phyloP scores from a whole-genome alignment of 352 stramenopile genomes.

The Globisporangium spinosum region DNA sequence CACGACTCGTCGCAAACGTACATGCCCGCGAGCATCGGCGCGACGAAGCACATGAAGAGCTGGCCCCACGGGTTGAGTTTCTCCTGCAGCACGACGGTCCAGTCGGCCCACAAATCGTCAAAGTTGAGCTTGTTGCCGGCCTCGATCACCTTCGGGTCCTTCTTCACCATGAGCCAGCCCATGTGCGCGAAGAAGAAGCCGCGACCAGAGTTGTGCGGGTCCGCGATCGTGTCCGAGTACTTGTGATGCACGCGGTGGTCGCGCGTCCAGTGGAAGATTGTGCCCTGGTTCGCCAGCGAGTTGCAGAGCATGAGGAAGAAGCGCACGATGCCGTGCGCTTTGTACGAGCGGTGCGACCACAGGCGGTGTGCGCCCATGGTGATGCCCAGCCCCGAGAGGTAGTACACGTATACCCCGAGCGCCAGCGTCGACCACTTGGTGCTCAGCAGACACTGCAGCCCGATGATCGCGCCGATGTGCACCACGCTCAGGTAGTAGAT shows the following conservation, averaged over 20 bases:
- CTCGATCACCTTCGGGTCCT: slow-evolving; percentile 91
- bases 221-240: slow-evolving; percentile 94
- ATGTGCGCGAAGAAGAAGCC: slow-evolving; percentile 99
- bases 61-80: slow-evolving; percentile 97
- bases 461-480: slow-evolving; percentile 89
- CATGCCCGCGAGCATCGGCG: slow-evolving; percentile 90
- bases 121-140: slow-evolving; percentile 94
- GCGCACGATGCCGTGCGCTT: slow-evolving; percentile 88
- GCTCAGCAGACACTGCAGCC: slow-evolving; percentile 74
- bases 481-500: slow-evolving; percentile 94
- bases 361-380: slow-evolving; percentile 97
- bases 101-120: slow-evolving; percentile 95
- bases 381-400: slow-evolving; percentile 93
- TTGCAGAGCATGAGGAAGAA: slow-evolving; percentile 98
- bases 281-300: slow-evolving; percentile 97
- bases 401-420: slow-evolving; percentile 65
- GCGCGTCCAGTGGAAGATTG: slow-evolving; percentile 97
- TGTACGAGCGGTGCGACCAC: slow-evolving; percentile 96
- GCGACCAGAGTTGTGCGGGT: slow-evolving; percentile 95
- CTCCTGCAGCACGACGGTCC: slow-evolving; percentile 94
- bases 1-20: slow-evolving; percentile 91
- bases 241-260: slow-evolving; percentile 99
- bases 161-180: slow-evolving; percentile 98
- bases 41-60: slow-evolving; percentile 97
- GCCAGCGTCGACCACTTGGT: slow-evolving; percentile 88